Percentiles rank a stretch among this genome's conserved stretches.
Evolutionary conservation across 768 basidiomycete genomes (phyloP).

Genomic region (Agaricus sinodeliciosus): DNA sequence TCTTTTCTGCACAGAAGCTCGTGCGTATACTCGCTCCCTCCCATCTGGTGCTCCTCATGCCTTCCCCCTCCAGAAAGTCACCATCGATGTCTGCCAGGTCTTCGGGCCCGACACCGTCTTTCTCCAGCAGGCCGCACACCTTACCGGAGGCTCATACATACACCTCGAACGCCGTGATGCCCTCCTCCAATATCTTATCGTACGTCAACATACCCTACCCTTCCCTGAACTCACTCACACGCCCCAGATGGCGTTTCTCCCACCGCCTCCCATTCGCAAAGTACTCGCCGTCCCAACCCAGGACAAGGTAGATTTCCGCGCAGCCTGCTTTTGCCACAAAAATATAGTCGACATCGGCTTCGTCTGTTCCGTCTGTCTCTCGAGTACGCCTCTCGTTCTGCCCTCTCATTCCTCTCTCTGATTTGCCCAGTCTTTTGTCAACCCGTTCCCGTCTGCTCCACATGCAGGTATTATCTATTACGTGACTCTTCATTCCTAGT

Average conservation of each 20-base stretch:
- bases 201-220: constrained; percentile 20
- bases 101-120: constrained; percentile 89
- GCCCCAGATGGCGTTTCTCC: constrained; percentile 71
- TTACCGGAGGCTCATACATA: constrained; percentile 93
- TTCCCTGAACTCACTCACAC: background rate
- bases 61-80: constrained; percentile 68
- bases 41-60: constrained; percentile 8
- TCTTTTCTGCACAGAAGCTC: constrained; percentile 97
- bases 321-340: constrained; percentile 99
- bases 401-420: background rate
- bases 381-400: constrained; percentile 51
- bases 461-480: constrained; percentile 66
- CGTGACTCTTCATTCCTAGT: constrained; percentile 3
- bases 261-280: constrained; percentile 57
- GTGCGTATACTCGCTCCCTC: constrained; percentile 38
- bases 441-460: constrained; percentile 89
- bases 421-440: constrained; percentile 75
- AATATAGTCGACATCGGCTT: constrained; percentile 94
- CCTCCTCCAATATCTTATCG: constrained; percentile 88
- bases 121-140: constrained; percentile 93
- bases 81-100: constrained; percentile 93
- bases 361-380: constrained; percentile 97
- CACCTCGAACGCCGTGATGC: constrained; percentile 74
- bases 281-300: constrained; percentile 83
- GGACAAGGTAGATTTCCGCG: constrained; percentile 93